A percentile compares a stretch with the other conserved stretches of the same genome.
phyloP scores from a whole-genome alignment of 192 early-diverging fungal genomes.

The Rhizophagus clarus region DNA sequence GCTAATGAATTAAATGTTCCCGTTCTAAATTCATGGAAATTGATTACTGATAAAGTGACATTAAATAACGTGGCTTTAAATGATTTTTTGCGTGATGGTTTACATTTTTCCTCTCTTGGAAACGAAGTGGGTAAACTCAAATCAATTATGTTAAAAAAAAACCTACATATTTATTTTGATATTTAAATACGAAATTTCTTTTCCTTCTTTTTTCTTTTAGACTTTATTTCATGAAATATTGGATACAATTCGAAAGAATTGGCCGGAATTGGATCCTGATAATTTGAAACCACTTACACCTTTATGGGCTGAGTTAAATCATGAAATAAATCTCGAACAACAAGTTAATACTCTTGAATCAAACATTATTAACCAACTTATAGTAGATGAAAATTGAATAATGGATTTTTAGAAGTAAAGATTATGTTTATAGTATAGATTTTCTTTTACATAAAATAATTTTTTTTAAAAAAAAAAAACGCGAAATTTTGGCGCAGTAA shows the following conservation, averaged over 20 bases:
- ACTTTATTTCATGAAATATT: constrained; percentile 43
- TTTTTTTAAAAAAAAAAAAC: no score
- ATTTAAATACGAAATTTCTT: neutral
- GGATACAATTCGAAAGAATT: constrained; percentile 41
- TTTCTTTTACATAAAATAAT: no score
- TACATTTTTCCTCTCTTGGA: constrained; percentile 58
- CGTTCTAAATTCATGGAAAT: constrained; percentile 34
- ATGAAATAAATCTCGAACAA: constrained; percentile 27
- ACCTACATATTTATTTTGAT: constrained; percentile 10
- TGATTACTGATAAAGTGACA: constrained; percentile 23
- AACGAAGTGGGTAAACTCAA: constrained; percentile 44
- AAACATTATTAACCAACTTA: neutral
- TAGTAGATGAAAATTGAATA: no score
- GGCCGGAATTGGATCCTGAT: constrained; percentile 56
- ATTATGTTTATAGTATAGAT: neutral
- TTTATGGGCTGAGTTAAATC: constrained; percentile 38
- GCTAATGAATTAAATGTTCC: constrained; percentile 48
- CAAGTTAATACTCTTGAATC: neutral
- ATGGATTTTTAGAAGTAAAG: no score
- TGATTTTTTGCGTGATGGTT: constrained; percentile 55
- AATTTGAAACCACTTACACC: constrained; percentile 48
- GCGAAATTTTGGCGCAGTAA: neutral
- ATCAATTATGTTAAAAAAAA: neutral
- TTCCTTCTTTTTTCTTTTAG: constrained; percentile 30
- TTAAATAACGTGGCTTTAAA: constrained; percentile 3